Evolutionary conservation across 2,329 filamentous ascomycete genomes (phyloP), one percentile per base, ranked within the genome.

Genomic region (Calycina herbarum): DNA sequence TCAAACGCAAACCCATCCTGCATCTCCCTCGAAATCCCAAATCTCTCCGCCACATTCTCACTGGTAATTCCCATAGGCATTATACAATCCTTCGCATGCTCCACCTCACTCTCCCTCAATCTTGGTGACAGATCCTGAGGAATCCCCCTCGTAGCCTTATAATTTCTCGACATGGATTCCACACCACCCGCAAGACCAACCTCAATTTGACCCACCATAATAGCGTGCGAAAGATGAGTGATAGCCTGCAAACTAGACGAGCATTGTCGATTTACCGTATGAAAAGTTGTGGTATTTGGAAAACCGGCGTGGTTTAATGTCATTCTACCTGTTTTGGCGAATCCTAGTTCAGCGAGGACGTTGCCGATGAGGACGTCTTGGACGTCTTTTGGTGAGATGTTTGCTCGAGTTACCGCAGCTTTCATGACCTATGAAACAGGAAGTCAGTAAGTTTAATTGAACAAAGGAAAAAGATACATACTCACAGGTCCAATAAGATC

Each of bases 91-190:
- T 80, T 77, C 3, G 86, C 84, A 64, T 89, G 84, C 72, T 88
- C 81, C 2, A 82, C 80, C 0, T 77, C 75, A 5, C 80, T 83
- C 8, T 85, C 80, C 71, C 80, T 84, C 69, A 90, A 74, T 61
- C 83, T 82, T 0, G 82, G 80, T 83, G 85, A 89, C n/a, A 90
- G 78, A 62, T 86, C 81, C 5, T 84, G 86, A 0, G 87, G 87
- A 29, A 90, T 88, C 5, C 87, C 87, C 64, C 85, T 77, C 15
- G 81, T 82, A 17, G 62, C 38, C n/a, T 84, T 86, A 74, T 90
- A 90, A 75, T 89, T 89, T 61, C 82, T 78, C n/a, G 86, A 89
- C 88, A 90, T 90, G 71, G 84, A 87, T 78, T 90, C 88, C 83
- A 90, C 89, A 7, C 88, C 88, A 17, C 86, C 87, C 10, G 83